These are phyloP conservation scores for Penicillium glabrum DNA, from an alignment of 2,329 filamentous ascomycete species.

Conservation along the genomic window DNA sequence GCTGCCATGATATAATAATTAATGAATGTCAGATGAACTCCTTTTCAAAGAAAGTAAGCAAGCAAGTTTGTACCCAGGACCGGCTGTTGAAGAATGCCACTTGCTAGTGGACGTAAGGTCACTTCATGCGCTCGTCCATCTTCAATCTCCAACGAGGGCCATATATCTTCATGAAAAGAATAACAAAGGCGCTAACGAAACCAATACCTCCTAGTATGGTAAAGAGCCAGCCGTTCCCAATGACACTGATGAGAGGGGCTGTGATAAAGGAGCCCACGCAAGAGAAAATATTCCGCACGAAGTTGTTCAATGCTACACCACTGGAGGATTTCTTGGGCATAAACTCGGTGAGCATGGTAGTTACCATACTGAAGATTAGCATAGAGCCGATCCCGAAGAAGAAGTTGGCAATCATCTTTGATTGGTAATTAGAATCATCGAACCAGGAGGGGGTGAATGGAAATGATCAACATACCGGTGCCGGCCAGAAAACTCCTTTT, in stretches of 20 bases:
- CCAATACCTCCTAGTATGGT: slow-evolving; percentile 60
- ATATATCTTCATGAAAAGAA: slow-evolving; percentile 62
- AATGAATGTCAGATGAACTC: neutral
- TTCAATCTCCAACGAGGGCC: slow-evolving; percentile 62
- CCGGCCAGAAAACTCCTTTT: slow-evolving; percentile 63
- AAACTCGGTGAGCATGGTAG: slow-evolving; percentile 84
- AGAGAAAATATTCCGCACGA: slow-evolving; percentile 74
- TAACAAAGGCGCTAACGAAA: slow-evolving; percentile 58
- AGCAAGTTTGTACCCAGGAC: neutral
- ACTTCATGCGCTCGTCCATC: slow-evolving; percentile 52
- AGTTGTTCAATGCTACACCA: slow-evolving; percentile 79
- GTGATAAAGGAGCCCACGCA: slow-evolving; percentile 70
- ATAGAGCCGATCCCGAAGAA: slow-evolving; percentile 76
- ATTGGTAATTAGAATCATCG: slow-evolving; percentile 3
- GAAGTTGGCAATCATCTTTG: slow-evolving; percentile 62
- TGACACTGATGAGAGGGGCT: slow-evolving; percentile 67
- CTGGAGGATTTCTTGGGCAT: slow-evolving; percentile 69
- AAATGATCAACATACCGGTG: slow-evolving; percentile 42
- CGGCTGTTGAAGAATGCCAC: neutral
- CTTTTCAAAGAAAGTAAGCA: neutral
- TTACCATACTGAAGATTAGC: slow-evolving; percentile 72
- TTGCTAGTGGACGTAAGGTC: neutral
- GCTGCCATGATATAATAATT: neutral
- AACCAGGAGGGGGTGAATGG: neutral
- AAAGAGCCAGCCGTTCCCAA: slow-evolving; percentile 76